Base-by-base conservation (phyloP, 139 green algal genomes). In the Chlorella sorokiniana region DNA sequence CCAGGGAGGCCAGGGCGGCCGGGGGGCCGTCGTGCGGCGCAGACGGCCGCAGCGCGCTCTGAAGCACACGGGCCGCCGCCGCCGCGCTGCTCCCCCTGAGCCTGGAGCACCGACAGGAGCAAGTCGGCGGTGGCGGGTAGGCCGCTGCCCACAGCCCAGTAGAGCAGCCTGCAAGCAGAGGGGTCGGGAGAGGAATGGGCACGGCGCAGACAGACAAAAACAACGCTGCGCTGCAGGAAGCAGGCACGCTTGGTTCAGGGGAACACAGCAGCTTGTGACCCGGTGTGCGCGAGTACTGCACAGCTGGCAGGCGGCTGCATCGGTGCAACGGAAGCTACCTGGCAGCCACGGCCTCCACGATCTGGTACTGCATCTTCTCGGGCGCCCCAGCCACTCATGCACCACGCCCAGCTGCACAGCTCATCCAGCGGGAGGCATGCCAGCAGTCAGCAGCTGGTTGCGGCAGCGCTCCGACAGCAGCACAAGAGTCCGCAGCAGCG, bases 321-420 rank as follows among this genome's bases (percentile, higher is more conserved):
- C n/a, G n/a, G n/a, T 18, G 41, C 11, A 14, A 10, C 40, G 40
- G 25, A 5, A 77, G 25, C 14, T 42, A 83, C 78, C 78, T 80
- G 41, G 76, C 76, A 23, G 83, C 76, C 11, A 52, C 54, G 38
- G 42, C 62, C 52, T 87, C 65, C 35, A 84, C 83, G 40, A 79
- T 10, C n/a, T 16, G 25, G n/a, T 45, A 72, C 64, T 84, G 56
- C 71, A 78, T 62, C 69, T 78, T 83, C 9, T 51, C 44, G 54
- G 73, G 20, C 71, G 38, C 1, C 83, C 83, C 63, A 81, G n/a
- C 65, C 67, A 79, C 51, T 84, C 67, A 23, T 78, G 70, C 63
- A 87, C 83, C 23, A 83, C 31, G 67, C 76, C 83, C n/a, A 87
- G 54, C 78, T 78, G 73, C 52, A 76, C 5, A 41, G 31, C 16